Conservation (phyloP, 495 filamentous ascomycete genomes). For the Aspergillus homomorphus region DNA sequence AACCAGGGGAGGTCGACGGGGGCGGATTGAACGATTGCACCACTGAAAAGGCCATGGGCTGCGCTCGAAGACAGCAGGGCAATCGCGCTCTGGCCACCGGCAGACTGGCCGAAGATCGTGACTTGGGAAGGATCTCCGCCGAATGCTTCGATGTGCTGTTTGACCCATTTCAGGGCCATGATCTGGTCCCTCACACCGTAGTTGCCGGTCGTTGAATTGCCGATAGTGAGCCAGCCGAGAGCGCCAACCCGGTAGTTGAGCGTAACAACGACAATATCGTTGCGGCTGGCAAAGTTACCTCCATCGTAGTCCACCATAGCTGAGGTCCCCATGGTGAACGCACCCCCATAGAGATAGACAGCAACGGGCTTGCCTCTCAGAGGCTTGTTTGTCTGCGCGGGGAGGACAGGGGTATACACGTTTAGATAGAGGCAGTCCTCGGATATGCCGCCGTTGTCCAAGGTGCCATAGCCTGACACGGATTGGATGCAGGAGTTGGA, state of each 20-base stretch:
- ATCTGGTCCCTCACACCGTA: slow-evolving; percentile 42
- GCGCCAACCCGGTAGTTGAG: slow-evolving; percentile 46
- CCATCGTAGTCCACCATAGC: slow-evolving; percentile 40
- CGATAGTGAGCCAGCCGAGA: slow-evolving; percentile 39
- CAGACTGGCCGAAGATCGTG: slow-evolving; percentile 52
- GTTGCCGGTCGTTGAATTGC: slow-evolving; percentile 31
- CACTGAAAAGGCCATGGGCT: slow-evolving; percentile 32
- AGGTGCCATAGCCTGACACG: slow-evolving; percentile 9
- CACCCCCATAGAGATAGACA: slow-evolving; percentile 48
- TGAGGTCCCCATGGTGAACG: slow-evolving; percentile 39
- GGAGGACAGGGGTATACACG: slow-evolving; percentile 30
- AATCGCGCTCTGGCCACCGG: slow-evolving; percentile 54
- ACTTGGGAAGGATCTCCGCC: slow-evolving; percentile 49
- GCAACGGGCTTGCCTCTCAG: slow-evolving; percentile 33
- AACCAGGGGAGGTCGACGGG: slow-evolving; percentile 28
- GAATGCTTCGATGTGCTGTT: slow-evolving; percentile 48
- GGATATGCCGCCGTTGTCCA: slow-evolving; percentile 25
- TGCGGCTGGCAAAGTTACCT: slow-evolving; percentile 42
- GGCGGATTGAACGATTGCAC: slow-evolving; percentile 30
- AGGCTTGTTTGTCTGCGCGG: slow-evolving; percentile 1
- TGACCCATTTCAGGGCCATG: slow-evolving; percentile 47
- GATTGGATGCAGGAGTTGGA: slow-evolving; percentile 44
- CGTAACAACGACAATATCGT: slow-evolving; percentile 48
- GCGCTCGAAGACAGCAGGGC: slow-evolving; percentile 43
- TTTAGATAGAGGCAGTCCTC: slow-evolving; percentile 48